Evolutionary conservation across 139 green algal genomes (phyloP).

Genomic region (Chlorella sp.): DNA sequence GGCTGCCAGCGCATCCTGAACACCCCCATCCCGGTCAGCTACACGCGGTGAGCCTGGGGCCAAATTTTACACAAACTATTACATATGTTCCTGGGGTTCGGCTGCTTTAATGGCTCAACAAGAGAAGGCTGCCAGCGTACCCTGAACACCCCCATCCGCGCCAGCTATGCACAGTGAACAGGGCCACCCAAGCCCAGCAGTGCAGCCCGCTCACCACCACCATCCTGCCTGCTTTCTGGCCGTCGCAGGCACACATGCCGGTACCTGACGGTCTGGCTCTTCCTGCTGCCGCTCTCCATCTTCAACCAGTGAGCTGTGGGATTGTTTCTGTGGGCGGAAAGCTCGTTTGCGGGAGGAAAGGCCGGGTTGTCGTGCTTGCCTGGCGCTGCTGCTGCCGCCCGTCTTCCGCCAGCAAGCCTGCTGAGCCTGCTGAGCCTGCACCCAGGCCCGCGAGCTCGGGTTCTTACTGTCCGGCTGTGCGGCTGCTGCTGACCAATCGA

Average conservation of each 20-base stretch:
- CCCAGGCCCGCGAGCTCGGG: no score
- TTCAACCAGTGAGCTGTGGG: constrained; percentile 1
- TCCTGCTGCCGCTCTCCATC: constrained; percentile 12
- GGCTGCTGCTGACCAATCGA: neutral
- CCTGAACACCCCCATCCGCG: no score
- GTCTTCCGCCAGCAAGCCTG: no score
- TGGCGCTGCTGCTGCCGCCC: no score
- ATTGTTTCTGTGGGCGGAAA: no score
- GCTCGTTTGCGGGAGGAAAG: no score
- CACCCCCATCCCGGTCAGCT: constrained; percentile 7
- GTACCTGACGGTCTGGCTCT: neutral
- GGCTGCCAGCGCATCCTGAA: constrained; percentile 1
- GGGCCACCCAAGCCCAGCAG: neutral
- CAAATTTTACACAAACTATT: no score
- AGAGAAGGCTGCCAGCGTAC: neutral
- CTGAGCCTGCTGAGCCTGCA: no score
- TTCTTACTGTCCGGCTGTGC: no score
- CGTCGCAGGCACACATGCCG: neutral
- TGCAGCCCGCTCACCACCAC: neutral
- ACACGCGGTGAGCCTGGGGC: neutral
- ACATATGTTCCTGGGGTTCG: no score
- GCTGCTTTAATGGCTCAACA: no score
- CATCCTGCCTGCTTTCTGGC: neutral
- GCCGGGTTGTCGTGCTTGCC: no score
- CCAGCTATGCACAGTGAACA: neutral